Percentiles rank a stretch among this genome's conserved stretches.
phyloP scores from a whole-genome alignment of 164 flowering plant genomes.

The Magnolia sinica region DNA sequence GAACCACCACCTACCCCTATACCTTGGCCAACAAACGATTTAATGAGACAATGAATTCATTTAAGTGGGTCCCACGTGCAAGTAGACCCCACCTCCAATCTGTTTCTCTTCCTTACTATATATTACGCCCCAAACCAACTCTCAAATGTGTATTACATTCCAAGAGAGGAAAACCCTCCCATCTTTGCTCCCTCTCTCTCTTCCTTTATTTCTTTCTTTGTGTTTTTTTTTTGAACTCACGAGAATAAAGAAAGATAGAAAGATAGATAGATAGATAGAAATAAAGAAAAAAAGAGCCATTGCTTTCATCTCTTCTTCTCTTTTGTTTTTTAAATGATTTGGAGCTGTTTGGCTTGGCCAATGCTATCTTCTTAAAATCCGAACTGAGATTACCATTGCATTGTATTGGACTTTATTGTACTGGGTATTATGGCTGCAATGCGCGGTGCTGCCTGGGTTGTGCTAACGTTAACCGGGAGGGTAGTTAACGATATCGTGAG shows the following conservation, averaged over 20 bases:
- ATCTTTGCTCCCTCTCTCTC: neutral
- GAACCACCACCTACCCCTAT: conserved; percentile 79
- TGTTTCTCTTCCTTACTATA: neutral
- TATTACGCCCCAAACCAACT: conserved; percentile 15
- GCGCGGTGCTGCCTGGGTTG: conserved; percentile 28
- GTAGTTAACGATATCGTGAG: conserved; percentile 55
- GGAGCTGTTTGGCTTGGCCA: neutral
- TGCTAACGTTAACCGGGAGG: conserved; percentile 33
- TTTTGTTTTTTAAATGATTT: neutral
- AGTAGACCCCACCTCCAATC: neutral
- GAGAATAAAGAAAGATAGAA: neutral
- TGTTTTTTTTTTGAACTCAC: neutral
- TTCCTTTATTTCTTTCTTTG: neutral
- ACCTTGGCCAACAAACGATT: conserved; percentile 51
- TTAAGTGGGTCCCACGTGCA: conserved; percentile 24
- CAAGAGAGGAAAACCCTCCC: neutral
- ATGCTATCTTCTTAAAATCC: neutral
- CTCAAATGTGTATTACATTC: conserved; percentile 10
- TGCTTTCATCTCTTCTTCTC: neutral
- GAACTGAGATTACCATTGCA: neutral
- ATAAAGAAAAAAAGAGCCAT: neutral
- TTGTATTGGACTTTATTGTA: neutral
- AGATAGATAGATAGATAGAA: neutral
- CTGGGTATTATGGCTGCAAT: conserved; percentile 21
- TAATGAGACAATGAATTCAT: conserved; percentile 60